Evolutionary conservation across 2,329 filamentous ascomycete genomes (phyloP), one percentile per base, ranked within the genome.

Genomic region (Stemphylium lycopersici): DNA sequence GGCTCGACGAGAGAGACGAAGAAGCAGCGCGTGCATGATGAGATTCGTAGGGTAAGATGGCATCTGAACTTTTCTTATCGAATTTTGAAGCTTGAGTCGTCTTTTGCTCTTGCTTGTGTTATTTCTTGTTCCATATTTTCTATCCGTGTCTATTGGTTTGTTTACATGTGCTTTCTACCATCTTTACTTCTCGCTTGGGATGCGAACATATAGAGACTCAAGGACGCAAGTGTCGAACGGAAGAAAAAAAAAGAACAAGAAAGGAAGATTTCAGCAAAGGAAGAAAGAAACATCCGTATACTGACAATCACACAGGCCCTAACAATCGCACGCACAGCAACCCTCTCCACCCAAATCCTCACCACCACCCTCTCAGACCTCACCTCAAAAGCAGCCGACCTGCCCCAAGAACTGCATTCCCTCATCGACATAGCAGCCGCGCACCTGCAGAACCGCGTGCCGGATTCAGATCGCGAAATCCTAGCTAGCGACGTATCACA

Each of bases 341-440:
- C 59, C 4, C 68, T 74, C 11, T 71, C 71, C 48, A 63, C 65
- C 12, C 61, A 70, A 16, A 60, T 78, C 10, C 63, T 79, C 33
- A 67, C 68, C 32, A 55, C 59, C n/a, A 68, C 73, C 11, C 62
- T 80, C 4, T 56, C 68, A 3, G 58, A 63, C n/a, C 59, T 78
- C 6, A 67, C 73, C 2, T 73, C 70, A 12, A 65, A 66, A 31
- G 65, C 65, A n/a, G 58, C 68, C 37, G 67, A 72, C 5, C 64
- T 80, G n/a, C 74, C 76, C 13, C 68, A 69, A 8, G 78, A 80
- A 62, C 66, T 81, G 1, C 75, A 77, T 59, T 67, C 78, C 43
- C 65, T 76, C 4, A 76, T 78, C 26, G 76, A 77, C n/a, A 69
- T 79, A 7, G 65, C 77, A 4, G 71, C 71, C 10, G 77, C 79